phyloP scores from a whole-genome alignment of 1,284 basidiomycete species.

The Heterobasidion occidentale region DNA sequence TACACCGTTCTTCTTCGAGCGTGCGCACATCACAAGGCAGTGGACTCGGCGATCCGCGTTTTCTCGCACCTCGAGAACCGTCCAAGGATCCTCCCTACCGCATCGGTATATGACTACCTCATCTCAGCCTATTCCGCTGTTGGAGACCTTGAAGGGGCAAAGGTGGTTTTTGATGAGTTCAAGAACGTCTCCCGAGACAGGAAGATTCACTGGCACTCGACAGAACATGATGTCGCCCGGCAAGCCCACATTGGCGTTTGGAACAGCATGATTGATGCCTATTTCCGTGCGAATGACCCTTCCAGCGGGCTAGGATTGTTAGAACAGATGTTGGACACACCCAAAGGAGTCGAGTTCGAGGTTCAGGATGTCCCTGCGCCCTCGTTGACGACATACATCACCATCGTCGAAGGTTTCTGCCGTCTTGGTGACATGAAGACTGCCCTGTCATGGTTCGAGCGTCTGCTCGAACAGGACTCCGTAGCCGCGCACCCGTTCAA shows the following conservation, averaged over 20 bases:
- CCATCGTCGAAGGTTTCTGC: constrained; percentile 65
- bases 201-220: constrained; percentile 22
- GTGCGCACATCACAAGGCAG: constrained; percentile 51
- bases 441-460: constrained; percentile 68
- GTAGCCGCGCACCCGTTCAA: constrained; percentile 28
- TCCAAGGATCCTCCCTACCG: constrained; percentile 28
- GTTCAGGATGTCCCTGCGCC: constrained; percentile 46
- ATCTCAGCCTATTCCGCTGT: constrained; percentile 53
- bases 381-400: constrained; percentile 53
- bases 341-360: constrained; percentile 27
- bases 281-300: constrained; percentile 61
- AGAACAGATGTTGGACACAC: constrained; percentile 63
- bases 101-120: constrained; percentile 48
- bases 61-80: constrained; percentile 60
- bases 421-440: constrained; percentile 50
- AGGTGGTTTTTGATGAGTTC: constrained; percentile 65
- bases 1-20: constrained; percentile 60
- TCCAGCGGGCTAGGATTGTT: constrained; percentile 63
- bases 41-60: constrained; percentile 60
- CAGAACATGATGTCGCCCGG: background rate
- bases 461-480: constrained; percentile 40
- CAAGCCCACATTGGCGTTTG: constrained; percentile 36
- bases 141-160: constrained; percentile 50
- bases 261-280: constrained; percentile 70
- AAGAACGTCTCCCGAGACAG: constrained; percentile 30